phyloP scores from a whole-genome alignment of 2,329 filamentous ascomycete genomes.

The Metarhizium anisopliae region DNA sequence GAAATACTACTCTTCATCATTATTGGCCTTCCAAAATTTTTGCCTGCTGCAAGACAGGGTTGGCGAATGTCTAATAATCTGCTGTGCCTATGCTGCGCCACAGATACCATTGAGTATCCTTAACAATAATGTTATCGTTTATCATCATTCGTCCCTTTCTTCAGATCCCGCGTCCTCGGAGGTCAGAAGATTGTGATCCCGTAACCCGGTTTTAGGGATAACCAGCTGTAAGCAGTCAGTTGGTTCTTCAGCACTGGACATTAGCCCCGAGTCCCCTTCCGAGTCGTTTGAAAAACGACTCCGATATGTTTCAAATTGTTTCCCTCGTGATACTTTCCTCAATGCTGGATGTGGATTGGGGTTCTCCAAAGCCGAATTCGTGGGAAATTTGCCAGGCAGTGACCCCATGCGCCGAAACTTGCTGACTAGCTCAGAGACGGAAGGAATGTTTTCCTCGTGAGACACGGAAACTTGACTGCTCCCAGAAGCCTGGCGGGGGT shows the following conservation, averaged over 20 bases:
- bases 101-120: background rate
- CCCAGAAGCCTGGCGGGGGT: background rate
- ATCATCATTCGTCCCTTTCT: background rate
- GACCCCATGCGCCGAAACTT: constrained; percentile 15
- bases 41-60: background rate
- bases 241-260: background rate
- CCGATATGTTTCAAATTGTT: constrained; percentile 5
- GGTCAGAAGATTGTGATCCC: background rate
- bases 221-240: background rate
- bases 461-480: constrained; percentile 1
- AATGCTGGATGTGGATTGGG: background rate
- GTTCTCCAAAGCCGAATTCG: background rate
- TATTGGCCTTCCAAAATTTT: constrained; percentile 7
- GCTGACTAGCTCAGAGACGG: constrained; percentile 16
- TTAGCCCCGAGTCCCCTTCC: background rate
- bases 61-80: constrained; percentile 1
- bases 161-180: background rate
- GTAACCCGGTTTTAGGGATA: background rate
- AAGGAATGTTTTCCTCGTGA: constrained; percentile 8
- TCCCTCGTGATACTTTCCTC: constrained; percentile 5
- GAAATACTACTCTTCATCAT: constrained; percentile 8
- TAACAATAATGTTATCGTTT: background rate
- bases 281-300: constrained; percentile 8
- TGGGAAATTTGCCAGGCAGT: constrained; percentile 1
- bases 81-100: background rate